phyloP scores from a whole-genome alignment of 2,329 filamentous ascomycete genomes.

The Alternaria burnsii region DNA sequence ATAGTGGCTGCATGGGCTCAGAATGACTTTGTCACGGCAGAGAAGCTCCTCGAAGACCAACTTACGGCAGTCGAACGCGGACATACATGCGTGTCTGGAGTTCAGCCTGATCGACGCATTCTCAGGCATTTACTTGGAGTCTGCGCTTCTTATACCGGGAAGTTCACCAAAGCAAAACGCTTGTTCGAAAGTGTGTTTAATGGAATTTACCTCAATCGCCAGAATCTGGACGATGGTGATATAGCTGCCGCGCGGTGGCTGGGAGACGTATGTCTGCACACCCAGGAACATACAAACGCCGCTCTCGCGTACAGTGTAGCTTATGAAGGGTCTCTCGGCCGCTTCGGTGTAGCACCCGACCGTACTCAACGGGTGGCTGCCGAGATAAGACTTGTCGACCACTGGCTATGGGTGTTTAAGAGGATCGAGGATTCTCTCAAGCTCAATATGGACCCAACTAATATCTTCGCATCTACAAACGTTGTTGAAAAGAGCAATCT shows the following conservation, averaged over 20 bases:
- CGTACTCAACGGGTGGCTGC: slow-evolving; percentile 25
- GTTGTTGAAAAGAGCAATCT: slow-evolving; percentile 34
- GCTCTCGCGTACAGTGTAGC: slow-evolving; percentile 42
- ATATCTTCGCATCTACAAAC: slow-evolving; percentile 35
- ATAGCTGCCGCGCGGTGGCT: slow-evolving; percentile 47
- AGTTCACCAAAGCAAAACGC: slow-evolving; percentile 40
- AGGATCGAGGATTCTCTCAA: slow-evolving; percentile 26
- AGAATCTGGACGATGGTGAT: slow-evolving; percentile 41
- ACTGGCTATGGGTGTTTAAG: slow-evolving; percentile 27
- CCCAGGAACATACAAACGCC: slow-evolving; percentile 39
- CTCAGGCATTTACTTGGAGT: slow-evolving; percentile 41
- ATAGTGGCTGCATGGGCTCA: slow-evolving; percentile 33
- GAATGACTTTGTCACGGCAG: slow-evolving; percentile 30
- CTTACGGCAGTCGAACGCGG: slow-evolving; percentile 38
- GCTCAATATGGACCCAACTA: slow-evolving; percentile 32
- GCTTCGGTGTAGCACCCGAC: slow-evolving; percentile 25
- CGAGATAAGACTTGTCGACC: slow-evolving; percentile 35
- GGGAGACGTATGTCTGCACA: slow-evolving; percentile 43
- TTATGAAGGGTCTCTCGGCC: slow-evolving; percentile 32
- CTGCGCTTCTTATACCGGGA: slow-evolving; percentile 35
- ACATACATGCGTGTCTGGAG: slow-evolving; percentile 25
- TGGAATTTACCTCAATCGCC: slow-evolving; percentile 28
- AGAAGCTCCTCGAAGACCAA: slow-evolving; percentile 34
- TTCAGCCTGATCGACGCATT: slow-evolving; percentile 38
- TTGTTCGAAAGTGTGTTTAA: slow-evolving; percentile 41